Conservation (phyloP, 805 yeast genomes). For the Candida tibetensis region DNA sequence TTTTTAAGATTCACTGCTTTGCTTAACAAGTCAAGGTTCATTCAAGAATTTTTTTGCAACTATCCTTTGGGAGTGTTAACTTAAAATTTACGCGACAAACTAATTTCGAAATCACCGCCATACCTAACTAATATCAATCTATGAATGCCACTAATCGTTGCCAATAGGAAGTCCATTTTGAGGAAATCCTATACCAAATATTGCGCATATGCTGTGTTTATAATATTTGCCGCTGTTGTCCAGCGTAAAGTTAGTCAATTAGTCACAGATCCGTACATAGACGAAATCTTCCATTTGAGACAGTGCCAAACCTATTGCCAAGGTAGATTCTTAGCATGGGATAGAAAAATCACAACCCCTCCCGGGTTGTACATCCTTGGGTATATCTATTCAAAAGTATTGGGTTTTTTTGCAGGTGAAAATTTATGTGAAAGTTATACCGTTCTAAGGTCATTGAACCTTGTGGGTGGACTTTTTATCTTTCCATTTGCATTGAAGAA, state of each 20-base stretch:
- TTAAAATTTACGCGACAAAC: no score
- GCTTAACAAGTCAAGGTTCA: no score
- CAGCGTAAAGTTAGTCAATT: slow-evolving; percentile 10
- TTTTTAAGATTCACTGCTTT: no score
- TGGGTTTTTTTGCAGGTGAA: slow-evolving; percentile 31
- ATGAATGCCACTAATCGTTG: background rate
- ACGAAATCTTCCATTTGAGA: slow-evolving; percentile 82
- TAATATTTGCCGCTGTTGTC: slow-evolving; percentile 12
- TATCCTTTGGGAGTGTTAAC: no score
- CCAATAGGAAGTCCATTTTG: background rate
- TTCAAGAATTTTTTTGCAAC: no score
- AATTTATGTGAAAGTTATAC: slow-evolving; percentile 16
- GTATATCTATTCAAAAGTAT: slow-evolving; percentile 31
- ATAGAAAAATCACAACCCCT: slow-evolving; percentile 91
- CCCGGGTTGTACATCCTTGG: slow-evolving; percentile 77
- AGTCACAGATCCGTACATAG: slow-evolving; percentile 46
- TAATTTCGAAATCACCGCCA: no score
- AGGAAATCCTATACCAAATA: background rate
- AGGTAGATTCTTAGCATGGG: slow-evolving; percentile 69
- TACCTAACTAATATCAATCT: background rate
- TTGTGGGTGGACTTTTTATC: slow-evolving; percentile 58
- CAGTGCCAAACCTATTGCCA: slow-evolving; percentile 70
- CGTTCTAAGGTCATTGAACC: slow-evolving; percentile 48
- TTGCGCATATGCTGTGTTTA: background rate
- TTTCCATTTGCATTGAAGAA: slow-evolving; percentile 48